A percentile compares a stretch with the other conserved stretches of the same genome.
These are phyloP conservation scores for Fistulifera pelliculosa DNA, from an alignment of 108 stramenopile species.

Conservation along the genomic window DNA sequence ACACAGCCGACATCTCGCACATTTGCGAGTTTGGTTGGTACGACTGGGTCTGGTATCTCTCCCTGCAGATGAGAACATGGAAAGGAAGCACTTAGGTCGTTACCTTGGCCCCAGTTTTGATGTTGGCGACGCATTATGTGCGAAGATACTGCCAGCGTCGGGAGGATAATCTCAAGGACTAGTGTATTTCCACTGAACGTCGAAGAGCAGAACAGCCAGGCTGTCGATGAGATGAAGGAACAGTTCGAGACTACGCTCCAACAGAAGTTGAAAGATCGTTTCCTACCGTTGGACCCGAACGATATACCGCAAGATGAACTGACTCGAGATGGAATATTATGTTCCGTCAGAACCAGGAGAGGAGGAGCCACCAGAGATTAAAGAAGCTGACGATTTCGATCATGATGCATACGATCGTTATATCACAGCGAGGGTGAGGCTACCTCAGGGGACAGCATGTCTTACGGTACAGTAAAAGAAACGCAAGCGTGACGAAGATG, in stretches of 20 bases:
- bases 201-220: constrained; percentile 3
- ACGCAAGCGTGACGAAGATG: constrained; percentile 23
- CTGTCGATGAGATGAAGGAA: background rate
- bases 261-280: background rate
- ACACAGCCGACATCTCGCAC: constrained; percentile 32
- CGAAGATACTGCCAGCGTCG: constrained; percentile 13
- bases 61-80: background rate
- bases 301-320: background rate
- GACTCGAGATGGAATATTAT: background rate
- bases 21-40: constrained; percentile 26
- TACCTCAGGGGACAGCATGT: constrained; percentile 16
- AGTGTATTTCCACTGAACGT: constrained; percentile 3
- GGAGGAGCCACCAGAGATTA: background rate
- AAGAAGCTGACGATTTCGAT: constrained; percentile 11
- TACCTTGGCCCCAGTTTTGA: constrained; percentile 21
- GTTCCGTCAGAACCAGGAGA: background rate
- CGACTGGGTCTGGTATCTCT: constrained; percentile 20
- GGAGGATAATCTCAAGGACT: constrained; percentile 7
- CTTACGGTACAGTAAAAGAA: constrained; percentile 17
- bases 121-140: constrained; percentile 8
- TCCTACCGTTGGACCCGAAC: background rate
- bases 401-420: constrained; percentile 16
- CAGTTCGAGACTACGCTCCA: background rate
- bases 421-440: constrained; percentile 9
- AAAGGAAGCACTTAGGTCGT: constrained; percentile 12